Percentiles rank a stretch among this genome's conserved stretches.
Conservation (phyloP, 2,329 filamentous ascomycete genomes). For the Rutstroemia sp. region DNA sequence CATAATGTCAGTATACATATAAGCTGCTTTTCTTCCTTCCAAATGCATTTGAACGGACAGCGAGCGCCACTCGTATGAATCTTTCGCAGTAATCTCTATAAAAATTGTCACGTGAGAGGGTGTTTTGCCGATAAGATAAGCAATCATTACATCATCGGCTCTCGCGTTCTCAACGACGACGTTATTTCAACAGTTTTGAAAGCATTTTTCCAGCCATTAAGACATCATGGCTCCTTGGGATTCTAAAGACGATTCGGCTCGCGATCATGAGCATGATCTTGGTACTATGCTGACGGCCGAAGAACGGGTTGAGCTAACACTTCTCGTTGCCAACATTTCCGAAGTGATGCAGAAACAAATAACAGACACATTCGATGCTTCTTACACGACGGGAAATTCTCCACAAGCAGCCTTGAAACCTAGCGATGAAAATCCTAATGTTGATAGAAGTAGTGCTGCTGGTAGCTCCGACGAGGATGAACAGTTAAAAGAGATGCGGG, state of each 20-base stretch:
- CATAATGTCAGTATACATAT: too few species aligned
- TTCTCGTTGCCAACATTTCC: constrained; percentile 44
- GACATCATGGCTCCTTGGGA: constrained; percentile 17
- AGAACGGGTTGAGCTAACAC: constrained; percentile 38
- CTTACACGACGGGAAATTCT: constrained; percentile 18
- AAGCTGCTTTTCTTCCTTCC: too few species aligned
- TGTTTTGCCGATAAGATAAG: too few species aligned
- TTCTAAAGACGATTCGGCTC: background rate
- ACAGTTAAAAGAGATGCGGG: constrained; percentile 25
- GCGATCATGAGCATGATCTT: constrained; percentile 24
- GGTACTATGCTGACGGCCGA: constrained; percentile 24
- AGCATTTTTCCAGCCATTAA: background rate
- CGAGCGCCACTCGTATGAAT: too few species aligned
- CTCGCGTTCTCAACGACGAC: too few species aligned
- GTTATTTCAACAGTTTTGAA: background rate
- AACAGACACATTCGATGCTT: constrained; percentile 41
- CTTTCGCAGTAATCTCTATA: too few species aligned
- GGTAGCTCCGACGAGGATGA: constrained; percentile 28
- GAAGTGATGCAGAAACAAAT: constrained; percentile 49
- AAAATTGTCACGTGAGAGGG: too few species aligned
- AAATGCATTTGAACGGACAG: too few species aligned
- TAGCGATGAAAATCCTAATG: constrained; percentile 32
- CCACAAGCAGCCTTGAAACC: constrained; percentile 27
- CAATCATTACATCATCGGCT: too few species aligned
- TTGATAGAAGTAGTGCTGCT: constrained; percentile 24